Evolutionary conservation across 768 basidiomycete species (phyloP).

Genomic region (Pleurotus pulmonarius): DNA sequence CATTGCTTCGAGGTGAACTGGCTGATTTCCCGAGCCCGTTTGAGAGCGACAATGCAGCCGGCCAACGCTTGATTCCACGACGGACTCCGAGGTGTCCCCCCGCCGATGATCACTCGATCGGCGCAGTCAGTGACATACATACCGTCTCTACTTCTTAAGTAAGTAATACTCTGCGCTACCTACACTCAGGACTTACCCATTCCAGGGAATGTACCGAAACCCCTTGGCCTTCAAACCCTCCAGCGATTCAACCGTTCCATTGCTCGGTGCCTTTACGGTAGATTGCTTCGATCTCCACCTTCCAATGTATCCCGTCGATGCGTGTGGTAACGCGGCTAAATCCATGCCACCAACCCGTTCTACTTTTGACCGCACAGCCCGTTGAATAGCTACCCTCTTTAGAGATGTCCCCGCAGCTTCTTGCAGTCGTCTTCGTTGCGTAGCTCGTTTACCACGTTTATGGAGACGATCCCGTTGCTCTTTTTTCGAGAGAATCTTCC

Average conservation of each 20-base stretch:
- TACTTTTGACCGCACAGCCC: not conserved
- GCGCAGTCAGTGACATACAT: not conserved
- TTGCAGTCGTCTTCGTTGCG: not conserved
- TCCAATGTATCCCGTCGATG: not conserved
- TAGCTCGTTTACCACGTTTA: not conserved
- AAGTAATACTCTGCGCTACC: not conserved
- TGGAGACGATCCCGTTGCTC: not conserved
- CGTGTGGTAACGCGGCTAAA: not conserved
- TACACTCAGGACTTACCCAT: not conserved
- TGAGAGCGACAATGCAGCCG: not conserved
- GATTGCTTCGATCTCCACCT: not conserved
- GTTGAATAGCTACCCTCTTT: not conserved
- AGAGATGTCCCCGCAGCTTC: not conserved
- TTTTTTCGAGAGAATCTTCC: not conserved
- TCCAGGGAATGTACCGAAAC: not conserved
- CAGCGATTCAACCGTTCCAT: too few species aligned
- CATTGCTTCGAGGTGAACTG: not conserved
- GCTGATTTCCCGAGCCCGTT: not conserved
- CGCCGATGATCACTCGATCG: not conserved
- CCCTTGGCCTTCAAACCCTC: not conserved
- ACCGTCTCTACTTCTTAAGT: not conserved
- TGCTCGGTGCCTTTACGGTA: too few species aligned
- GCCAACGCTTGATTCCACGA: not conserved
- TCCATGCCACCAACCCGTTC: not conserved
- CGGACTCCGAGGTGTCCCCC: not conserved